Evolutionary conservation across 2,329 filamentous ascomycete species (phyloP).

Genomic region (Penicillium corylophilum): DNA sequence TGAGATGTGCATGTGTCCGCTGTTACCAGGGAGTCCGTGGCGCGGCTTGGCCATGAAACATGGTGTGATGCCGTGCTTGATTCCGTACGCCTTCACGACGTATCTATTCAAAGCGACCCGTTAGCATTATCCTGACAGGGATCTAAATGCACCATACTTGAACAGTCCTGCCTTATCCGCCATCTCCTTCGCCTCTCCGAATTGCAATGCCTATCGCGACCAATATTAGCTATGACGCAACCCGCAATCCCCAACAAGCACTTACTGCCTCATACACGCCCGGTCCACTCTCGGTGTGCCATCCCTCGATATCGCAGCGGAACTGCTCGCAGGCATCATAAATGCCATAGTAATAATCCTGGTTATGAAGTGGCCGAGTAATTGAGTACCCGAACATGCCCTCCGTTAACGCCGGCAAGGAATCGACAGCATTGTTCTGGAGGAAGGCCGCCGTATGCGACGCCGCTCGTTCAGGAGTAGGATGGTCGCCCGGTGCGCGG

Average conservation of each 20-base stretch:
- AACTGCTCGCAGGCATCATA: constrained; percentile 79
- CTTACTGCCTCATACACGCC: constrained; percentile 88
- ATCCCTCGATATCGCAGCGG: constrained; percentile 80
- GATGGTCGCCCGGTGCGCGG: constrained; percentile 58
- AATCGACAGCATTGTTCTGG: constrained; percentile 66
- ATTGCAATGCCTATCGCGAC: constrained; percentile 68
- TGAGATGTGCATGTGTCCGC: constrained; percentile 92
- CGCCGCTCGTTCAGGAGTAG: constrained; percentile 57
- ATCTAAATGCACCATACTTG: constrained; percentile 56
- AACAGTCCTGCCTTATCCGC: constrained; percentile 89
- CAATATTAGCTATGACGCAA: not conserved
- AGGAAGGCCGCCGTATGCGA: constrained; percentile 74
- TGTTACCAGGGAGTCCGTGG: constrained; percentile 88
- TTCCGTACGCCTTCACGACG: constrained; percentile 83
- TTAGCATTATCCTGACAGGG: constrained; percentile 7
- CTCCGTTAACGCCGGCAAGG: constrained; percentile 79
- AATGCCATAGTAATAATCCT: constrained; percentile 87
- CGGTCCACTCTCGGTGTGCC: constrained; percentile 92
- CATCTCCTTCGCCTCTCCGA: constrained; percentile 83
- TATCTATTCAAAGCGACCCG: constrained; percentile 51
- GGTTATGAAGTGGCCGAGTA: constrained; percentile 81
- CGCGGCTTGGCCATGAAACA: constrained; percentile 99
- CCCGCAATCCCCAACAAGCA: constrained; percentile 5
- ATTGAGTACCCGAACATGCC: constrained; percentile 96
- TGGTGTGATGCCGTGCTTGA: constrained; percentile 85